Evolutionary conservation across 108 stramenopile species (phyloP), one percentile per base, ranked within the genome.

Genomic region (Stephanodiscus triporus): DNA sequence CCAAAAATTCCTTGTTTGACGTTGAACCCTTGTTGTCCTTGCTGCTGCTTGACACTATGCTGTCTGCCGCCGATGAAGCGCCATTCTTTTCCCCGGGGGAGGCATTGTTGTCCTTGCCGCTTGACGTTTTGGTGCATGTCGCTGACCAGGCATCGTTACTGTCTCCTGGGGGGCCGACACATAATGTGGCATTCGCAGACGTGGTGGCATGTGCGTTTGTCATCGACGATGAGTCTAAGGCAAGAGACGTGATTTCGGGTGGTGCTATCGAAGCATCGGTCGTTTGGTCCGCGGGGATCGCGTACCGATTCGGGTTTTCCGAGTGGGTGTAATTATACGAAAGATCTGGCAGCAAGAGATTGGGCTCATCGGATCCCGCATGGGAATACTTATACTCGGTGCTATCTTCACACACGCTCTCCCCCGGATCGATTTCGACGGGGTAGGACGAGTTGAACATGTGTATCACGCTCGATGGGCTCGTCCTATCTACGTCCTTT

Each of bases 401-500:
- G 43, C 11, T 16, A 45, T 45, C 43, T 26, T 1, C 23, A 22
- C 53, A n/a, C 17, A 24, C 1, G 26, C 53, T 54, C 16, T 13
- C 53, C 9, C 11, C 30, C 58, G 30, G 14, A 59, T 59, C 58
- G 16, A 59, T 59, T 34, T 59, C 58, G n/a, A 59, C 34, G 3
- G 34, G 30, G 32, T 59, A 36, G 27, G 58, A 19, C 27, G 58
- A 59, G 32, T 36, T n/a, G 34, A 59, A 37, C 30, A 54, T 54
- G 23, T 59, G 34, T 7, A 59, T 34, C 30, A 59, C 58, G 32
- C 58, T 59, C 30, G 58, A 34, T 16, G 58, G 58, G 30, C 58
- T 59, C 30, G 30, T 19, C 58, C 19, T 29, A 34, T 59, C 30
- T 59, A 29, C n/a, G n/a, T n/a, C 10, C 30, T 59, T 37, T 14